Percentiles rank a stretch among this genome's conserved stretches.
phyloP scores from a whole-genome alignment of 2,329 filamentous ascomycete genomes.

The Sporothrix dimorphospora region DNA sequence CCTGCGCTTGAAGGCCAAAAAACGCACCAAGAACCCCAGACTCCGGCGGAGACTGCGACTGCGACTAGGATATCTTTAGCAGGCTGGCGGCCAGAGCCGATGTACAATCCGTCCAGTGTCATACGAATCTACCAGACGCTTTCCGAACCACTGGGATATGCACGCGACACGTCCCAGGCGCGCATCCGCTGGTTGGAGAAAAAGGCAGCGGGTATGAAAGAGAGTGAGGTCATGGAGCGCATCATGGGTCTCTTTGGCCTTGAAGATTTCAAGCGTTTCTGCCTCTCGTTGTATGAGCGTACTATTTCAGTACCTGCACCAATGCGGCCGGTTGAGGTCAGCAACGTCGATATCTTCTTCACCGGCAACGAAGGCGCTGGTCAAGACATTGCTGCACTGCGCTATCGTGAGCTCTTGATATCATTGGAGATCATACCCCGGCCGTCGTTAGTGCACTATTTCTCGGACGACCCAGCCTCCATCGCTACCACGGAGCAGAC shows the following conservation, averaged over 20 bases:
- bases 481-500: neutral
- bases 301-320: neutral
- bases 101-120: neutral
- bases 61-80: neutral
- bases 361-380: neutral
- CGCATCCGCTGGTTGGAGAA: slow-evolving; percentile 2
- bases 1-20: neutral
- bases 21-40: neutral
- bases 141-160: neutral
- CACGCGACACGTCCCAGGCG: neutral
- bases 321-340: neutral
- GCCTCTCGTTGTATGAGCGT: neutral
- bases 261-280: neutral
- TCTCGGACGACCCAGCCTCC: neutral
- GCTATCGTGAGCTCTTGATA: slow-evolving; percentile 1
- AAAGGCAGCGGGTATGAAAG: neutral
- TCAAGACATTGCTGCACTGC: neutral
- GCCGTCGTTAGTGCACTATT: neutral
- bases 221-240: slow-evolving; percentile 1
- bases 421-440: neutral
- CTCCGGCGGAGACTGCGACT: neutral
- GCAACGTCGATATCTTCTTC: neutral
- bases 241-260: slow-evolving; percentile 13
- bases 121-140: neutral
- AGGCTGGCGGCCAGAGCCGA: neutral